Percentiles rank a stretch among this genome's conserved stretches.
These are phyloP conservation scores for Fusarium oligoseptatum DNA, from an alignment of 2,329 filamentous ascomycete species.

Conservation along the genomic window DNA sequence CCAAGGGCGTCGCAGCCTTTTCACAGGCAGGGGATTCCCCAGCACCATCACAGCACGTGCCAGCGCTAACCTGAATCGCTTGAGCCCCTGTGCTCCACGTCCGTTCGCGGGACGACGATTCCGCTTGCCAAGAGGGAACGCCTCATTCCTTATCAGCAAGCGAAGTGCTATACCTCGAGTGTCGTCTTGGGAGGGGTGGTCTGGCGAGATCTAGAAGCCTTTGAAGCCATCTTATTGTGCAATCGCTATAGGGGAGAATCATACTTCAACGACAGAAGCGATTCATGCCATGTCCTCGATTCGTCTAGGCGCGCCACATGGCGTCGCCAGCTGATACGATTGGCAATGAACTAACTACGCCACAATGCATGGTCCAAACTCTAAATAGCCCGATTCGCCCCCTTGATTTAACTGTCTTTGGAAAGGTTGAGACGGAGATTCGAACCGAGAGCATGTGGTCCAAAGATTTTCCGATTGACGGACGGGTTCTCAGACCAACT, in stretches of 20 bases:
- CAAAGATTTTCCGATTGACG: not conserved
- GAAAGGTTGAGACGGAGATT: not conserved
- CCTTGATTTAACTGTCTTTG: not conserved
- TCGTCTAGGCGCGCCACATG: not conserved
- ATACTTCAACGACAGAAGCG: not conserved
- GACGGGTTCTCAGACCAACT: not conserved
- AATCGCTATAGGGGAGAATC: not conserved
- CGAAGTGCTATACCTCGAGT: not conserved
- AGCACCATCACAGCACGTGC: not conserved
- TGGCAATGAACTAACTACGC: not conserved
- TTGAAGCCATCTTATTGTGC: not conserved
- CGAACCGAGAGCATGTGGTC: not conserved
- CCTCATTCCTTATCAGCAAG: not conserved
- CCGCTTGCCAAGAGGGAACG: not conserved
- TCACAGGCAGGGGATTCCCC: not conserved
- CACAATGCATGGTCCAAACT: not conserved
- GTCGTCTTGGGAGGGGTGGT: not conserved
- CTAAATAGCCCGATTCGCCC: not conserved
- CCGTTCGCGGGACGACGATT: not conserved
- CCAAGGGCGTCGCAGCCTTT: not conserved
- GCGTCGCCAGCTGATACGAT: not conserved
- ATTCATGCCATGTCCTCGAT: constrained; percentile 26
- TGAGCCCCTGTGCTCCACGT: not conserved
- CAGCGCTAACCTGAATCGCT: not conserved
- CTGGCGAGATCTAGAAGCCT: not conserved